These are phyloP conservation scores for Colletotrichum filicis DNA, from an alignment of 2,329 filamentous ascomycete species.

Conservation along the genomic window DNA sequence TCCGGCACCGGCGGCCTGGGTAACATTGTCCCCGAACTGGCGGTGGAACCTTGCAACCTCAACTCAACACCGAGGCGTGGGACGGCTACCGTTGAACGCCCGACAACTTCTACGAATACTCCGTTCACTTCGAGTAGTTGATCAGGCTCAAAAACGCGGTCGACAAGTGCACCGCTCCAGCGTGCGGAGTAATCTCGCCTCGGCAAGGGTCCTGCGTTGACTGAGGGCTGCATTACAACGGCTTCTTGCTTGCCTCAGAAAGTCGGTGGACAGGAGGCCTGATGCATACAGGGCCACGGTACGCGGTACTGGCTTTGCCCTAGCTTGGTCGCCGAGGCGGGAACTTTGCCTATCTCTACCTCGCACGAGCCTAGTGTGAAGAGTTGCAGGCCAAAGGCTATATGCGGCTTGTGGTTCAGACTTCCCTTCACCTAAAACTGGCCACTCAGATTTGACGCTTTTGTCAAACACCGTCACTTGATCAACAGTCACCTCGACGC, in stretches of 20 bases:
- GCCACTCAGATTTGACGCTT: constrained; percentile 29
- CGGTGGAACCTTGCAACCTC: constrained; percentile 27
- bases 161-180: neutral
- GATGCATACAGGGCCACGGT: neutral
- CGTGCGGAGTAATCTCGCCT: neutral
- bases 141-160: neutral
- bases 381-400: constrained; percentile 27
- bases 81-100: neutral
- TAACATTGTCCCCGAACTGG: constrained; percentile 23
- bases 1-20: constrained; percentile 24
- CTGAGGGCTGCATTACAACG: neutral
- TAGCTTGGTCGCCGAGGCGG: constrained; percentile 25
- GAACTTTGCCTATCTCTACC: constrained; percentile 29
- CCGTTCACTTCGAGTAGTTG: neutral
- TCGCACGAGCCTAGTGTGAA: constrained; percentile 27
- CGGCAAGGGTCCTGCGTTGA: neutral
- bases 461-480: constrained; percentile 32
- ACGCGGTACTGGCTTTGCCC: constrained; percentile 7
- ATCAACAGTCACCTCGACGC: constrained; percentile 15
- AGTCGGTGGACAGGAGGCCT: neutral
- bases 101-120: neutral
- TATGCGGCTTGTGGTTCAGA: constrained; percentile 24
- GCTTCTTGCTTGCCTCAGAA: neutral
- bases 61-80: constrained; percentile 11
- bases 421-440: constrained; percentile 6